Conservation (phyloP, 2,329 filamentous ascomycete species). For the Penicillium sp. region DNA sequence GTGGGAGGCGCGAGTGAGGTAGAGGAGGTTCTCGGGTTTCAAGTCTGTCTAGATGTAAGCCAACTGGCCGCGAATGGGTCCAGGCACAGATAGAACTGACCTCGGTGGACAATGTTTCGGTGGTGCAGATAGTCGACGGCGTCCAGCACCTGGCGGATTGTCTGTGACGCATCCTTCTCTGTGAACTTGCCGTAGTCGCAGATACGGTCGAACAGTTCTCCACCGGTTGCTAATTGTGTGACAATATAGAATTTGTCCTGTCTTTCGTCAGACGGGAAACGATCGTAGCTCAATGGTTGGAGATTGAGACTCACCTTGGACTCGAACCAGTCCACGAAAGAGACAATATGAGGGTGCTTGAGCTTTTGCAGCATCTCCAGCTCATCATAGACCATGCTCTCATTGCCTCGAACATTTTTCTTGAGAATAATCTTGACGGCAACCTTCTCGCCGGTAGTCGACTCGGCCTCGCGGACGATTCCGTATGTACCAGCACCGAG, state of each 20-base stretch:
- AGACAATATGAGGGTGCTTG: conserved; percentile 93
- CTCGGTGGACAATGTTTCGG: conserved; percentile 94
- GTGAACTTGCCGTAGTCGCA: conserved; percentile 98
- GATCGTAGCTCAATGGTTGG: no score
- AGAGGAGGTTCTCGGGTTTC: conserved; percentile 96
- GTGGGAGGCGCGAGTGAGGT: conserved; percentile 75
- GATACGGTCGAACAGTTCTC: conserved; percentile 96
- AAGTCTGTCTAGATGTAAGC: conserved; percentile 65
- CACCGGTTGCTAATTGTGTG: conserved; percentile 91
- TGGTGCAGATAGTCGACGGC: conserved; percentile 94
- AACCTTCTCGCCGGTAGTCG: conserved; percentile 75
- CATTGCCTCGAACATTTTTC: conserved; percentile 98
- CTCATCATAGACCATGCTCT: conserved; percentile 98
- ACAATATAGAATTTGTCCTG: conserved; percentile 99
- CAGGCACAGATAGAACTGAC: conserved; percentile 51
- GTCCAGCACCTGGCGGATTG: conserved; percentile 89
- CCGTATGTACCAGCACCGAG: conserved; percentile 97
- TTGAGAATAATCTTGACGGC: conserved; percentile 99
- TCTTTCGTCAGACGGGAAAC: conserved; percentile 13
- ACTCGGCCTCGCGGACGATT: conserved; percentile 93
- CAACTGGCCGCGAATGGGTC: neutral
- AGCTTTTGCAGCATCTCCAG: conserved; percentile 89
- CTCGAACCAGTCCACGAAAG: conserved; percentile 98
- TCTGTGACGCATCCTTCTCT: conserved; percentile 95
- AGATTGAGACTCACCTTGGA: conserved; percentile 70